Evolutionary conservation across 345 rosid genomes (phyloP).

Genomic region (Populus euphratica): DNA sequence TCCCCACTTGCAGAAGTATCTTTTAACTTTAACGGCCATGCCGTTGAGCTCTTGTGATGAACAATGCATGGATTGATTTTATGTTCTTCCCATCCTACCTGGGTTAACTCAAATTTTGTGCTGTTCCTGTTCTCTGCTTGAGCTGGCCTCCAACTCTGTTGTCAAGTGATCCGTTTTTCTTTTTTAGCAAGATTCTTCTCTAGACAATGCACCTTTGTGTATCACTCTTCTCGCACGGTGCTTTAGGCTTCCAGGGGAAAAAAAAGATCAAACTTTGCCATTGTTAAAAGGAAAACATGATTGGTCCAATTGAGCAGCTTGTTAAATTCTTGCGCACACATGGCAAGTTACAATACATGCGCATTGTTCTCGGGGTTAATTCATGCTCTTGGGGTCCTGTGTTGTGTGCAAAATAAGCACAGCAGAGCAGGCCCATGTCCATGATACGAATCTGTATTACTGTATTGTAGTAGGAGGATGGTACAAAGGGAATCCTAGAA

Average conservation of each 20-base stretch:
- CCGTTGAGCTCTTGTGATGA: not conserved
- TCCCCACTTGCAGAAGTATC: not conserved
- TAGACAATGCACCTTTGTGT: not conserved
- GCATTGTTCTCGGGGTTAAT: not conserved
- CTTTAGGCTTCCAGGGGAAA: not conserved
- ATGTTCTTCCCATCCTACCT: not conserved
- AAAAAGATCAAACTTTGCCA: not conserved
- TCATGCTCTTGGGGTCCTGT: not conserved
- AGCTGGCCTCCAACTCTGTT: not conserved
- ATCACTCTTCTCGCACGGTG: not conserved
- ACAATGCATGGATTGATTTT: not conserved
- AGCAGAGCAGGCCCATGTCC: not conserved
- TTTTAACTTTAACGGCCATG: not conserved
- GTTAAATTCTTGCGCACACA: not conserved
- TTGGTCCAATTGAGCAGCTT: not conserved
- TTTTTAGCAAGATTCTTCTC: not conserved
- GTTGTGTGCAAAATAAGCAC: not conserved
- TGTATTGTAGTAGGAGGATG: not conserved
- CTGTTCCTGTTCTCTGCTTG: not conserved
- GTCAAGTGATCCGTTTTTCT: not conserved
- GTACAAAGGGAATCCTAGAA: not conserved
- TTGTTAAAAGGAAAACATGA: not conserved
- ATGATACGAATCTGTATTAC: not conserved
- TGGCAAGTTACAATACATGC: not conserved
- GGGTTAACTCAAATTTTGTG: too few species aligned